These are phyloP conservation scores for Leccinum pallidistipes DNA, from an alignment of 1,284 basidiomycete species.

Conservation along the genomic window DNA sequence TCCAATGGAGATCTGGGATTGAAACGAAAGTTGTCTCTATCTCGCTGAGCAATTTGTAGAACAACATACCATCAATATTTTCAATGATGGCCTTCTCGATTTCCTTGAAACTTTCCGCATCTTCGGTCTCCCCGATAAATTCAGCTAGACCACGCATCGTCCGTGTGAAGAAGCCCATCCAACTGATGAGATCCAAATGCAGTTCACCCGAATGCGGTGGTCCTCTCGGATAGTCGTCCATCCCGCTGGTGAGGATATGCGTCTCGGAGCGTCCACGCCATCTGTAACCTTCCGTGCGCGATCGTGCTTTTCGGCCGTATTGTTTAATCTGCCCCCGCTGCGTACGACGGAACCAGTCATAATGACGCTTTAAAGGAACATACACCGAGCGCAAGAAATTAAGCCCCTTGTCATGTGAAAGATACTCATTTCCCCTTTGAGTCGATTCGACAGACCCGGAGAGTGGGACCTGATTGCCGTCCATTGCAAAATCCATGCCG, in stretches of 20 bases:
- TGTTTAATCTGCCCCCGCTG: slow-evolving; percentile 92
- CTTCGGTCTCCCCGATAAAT: slow-evolving; percentile 82
- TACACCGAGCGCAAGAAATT: slow-evolving; percentile 81
- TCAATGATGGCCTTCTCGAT: slow-evolving; percentile 79
- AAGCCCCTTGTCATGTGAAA: slow-evolving; percentile 62
- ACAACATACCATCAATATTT: slow-evolving; percentile 78
- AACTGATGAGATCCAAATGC: slow-evolving; percentile 89
- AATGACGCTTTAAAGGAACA: slow-evolving; percentile 81
- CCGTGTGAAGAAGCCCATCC: slow-evolving; percentile 92
- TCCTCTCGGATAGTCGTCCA: slow-evolving; percentile 94
- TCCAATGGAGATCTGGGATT: slow-evolving; percentile 86
- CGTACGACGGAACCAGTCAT: slow-evolving; percentile 93
- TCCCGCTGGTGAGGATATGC: slow-evolving; percentile 90
- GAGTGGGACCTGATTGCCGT: slow-evolving; percentile 48
- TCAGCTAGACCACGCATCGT: slow-evolving; percentile 87
- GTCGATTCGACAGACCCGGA: slow-evolving; percentile 22
- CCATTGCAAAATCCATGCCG: slow-evolving; percentile 58
- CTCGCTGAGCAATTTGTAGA: neutral
- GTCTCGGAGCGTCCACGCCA: slow-evolving; percentile 90
- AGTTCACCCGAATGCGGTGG: slow-evolving; percentile 88
- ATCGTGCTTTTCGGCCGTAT: slow-evolving; percentile 79
- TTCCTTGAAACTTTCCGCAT: slow-evolving; percentile 70
- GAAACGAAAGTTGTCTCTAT: slow-evolving; percentile 6
- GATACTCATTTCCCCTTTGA: slow-evolving; percentile 46
- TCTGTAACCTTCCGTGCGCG: slow-evolving; percentile 86